These are phyloP conservation scores for Capronia coronata DNA, from an alignment of 2,329 filamentous ascomycete genomes.

Conservation along the genomic window DNA sequence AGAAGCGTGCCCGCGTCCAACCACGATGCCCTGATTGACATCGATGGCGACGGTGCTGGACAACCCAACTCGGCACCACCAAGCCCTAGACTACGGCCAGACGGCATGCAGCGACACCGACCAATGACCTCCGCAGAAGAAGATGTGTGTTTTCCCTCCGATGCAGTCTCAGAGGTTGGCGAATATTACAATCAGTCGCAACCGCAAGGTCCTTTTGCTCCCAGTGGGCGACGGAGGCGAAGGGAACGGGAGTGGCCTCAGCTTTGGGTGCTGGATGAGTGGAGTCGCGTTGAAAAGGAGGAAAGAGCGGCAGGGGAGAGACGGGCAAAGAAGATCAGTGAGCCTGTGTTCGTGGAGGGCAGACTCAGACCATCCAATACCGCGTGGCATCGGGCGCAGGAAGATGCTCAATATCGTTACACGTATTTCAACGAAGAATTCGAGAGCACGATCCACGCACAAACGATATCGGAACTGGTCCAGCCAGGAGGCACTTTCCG, in stretches of 20 bases:
- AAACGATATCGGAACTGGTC: conserved; percentile 86
- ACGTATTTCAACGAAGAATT: conserved; percentile 99
- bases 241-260: conserved; percentile 78
- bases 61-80: conserved; percentile 34
- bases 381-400: conserved; percentile 79
- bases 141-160: conserved; percentile 87
- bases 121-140: conserved; percentile 63
- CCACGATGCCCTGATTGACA: conserved; percentile 41
- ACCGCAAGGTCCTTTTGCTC: conserved; percentile 39
- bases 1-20: conserved; percentile 30
- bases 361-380: conserved; percentile 67
- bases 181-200: conserved; percentile 57
- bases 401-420: conserved; percentile 87
- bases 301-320: conserved; percentile 76
- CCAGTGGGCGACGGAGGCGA: conserved; percentile 46
- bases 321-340: conserved; percentile 76
- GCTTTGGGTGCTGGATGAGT: conserved; percentile 74
- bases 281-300: conserved; percentile 86
- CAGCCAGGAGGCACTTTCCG: conserved; percentile 77
- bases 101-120: conserved; percentile 33
- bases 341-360: conserved; percentile 87
- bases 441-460: conserved; percentile 89
- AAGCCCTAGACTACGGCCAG: conserved; percentile 36
- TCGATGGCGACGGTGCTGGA: conserved; percentile 33
- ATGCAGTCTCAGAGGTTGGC: conserved; percentile 69